Evolutionary conservation across 495 filamentous ascomycete species (phyloP), one percentile per base, ranked within the genome.

Genomic region (Ascodesmis nigricans): DNA sequence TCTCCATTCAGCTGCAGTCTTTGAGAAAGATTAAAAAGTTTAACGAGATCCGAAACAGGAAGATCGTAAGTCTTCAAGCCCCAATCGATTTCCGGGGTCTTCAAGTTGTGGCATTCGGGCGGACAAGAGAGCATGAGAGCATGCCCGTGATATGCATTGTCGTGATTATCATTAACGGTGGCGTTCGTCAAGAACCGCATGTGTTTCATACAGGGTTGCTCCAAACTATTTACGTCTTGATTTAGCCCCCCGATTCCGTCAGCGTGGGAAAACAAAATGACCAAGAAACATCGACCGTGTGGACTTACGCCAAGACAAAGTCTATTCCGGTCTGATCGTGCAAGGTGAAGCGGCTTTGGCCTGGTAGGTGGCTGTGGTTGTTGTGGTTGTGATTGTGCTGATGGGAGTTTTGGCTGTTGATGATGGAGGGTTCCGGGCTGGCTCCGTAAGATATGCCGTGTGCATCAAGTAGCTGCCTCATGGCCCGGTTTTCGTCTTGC

Each of bases 131-230:
- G 71, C 83, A 92, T 91, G 45, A 92, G 57, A 0, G 77, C 79
- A 54, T 93, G 83, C 26, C 83, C 83, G 38, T 65, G 69, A 7
- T 62, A 56, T 31, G 67, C 62, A 38, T 53, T 57, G 36, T 58
- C 59, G n/a, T 58, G 43, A 26, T 44, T 45, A 34, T 39, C 31
- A 8, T 33, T 24, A 25, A 42, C 26, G 23, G 35, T 29, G 36
- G 66, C 65, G 52, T 57, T 55, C 31, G 65, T 60, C 18, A 65
- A 57, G 37, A 73, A 66, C 39, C 74, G 55, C 40, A 50, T 27
- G 56, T 95, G 87, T 49, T 87, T 77, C 63, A 90, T 84, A 64
- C 87, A 97, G 6, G 81, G 81, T 44, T 70, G 69, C 64, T 97
- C 87, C 55, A 97, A 72, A 54, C 84, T 93, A 57, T 50, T 21